Evolutionary conservation across 768 basidiomycete genomes (phyloP).

Genomic region (Collybia sordida): DNA sequence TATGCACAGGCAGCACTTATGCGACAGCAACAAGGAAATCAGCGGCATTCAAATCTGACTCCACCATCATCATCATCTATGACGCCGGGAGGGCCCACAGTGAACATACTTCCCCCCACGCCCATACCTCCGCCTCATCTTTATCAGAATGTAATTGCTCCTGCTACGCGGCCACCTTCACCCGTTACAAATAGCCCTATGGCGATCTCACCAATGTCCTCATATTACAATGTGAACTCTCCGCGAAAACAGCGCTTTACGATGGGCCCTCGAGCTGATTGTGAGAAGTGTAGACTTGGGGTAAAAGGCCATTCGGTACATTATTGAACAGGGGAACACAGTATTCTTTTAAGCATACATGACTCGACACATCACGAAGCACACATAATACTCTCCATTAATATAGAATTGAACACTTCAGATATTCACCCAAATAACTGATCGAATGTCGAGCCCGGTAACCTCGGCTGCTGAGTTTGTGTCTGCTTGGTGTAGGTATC

Average conservation of each 20-base stretch:
- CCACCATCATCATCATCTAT: constrained; percentile 7
- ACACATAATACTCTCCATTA: neutral
- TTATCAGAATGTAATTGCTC: constrained; percentile 14
- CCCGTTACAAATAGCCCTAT: constrained; percentile 13
- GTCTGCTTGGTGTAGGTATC: neutral
- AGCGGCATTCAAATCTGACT: constrained; percentile 7
- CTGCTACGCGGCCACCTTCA: constrained; percentile 11
- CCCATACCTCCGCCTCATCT: constrained; percentile 18
- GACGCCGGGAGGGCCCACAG: constrained; percentile 15
- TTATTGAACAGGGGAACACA: constrained; percentile 15
- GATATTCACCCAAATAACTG: neutral
- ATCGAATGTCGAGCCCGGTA: too few species aligned
- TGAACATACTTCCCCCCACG: constrained; percentile 28
- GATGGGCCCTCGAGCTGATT: constrained; percentile 73
- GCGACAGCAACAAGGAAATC: constrained; percentile 1
- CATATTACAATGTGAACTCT: constrained; percentile 11
- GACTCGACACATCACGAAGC: neutral
- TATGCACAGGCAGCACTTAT: constrained; percentile 4
- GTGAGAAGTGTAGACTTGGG: constrained; percentile 61
- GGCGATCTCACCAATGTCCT: constrained; percentile 11
- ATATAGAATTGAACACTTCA: neutral
- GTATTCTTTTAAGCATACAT: neutral
- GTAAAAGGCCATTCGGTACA: constrained; percentile 77
- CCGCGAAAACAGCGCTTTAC: constrained; percentile 50
- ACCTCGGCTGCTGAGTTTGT: constrained; percentile 1